Evolutionary conservation across 805 yeast species (phyloP).

Genomic region (Ogataea degrootiae): DNA sequence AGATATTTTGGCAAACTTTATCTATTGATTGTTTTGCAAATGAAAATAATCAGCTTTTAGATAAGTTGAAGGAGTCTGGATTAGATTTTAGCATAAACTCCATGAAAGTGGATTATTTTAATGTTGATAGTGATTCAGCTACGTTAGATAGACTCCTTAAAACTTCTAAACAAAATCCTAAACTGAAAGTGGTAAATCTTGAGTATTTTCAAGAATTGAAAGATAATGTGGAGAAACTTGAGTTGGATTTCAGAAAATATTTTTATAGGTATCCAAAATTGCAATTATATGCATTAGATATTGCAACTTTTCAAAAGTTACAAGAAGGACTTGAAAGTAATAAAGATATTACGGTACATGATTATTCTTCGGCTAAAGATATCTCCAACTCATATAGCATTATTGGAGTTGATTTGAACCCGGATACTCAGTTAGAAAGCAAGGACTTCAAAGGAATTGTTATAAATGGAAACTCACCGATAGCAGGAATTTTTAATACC

Average conservation of each 20-base stretch:
- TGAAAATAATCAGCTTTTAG: background rate
- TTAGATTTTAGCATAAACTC: background rate
- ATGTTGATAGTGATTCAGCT: background rate
- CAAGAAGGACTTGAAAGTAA: background rate
- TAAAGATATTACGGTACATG: background rate
- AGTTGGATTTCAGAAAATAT: background rate
- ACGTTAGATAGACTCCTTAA: background rate
- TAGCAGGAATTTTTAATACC: background rate
- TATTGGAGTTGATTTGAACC: background rate
- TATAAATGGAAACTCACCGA: background rate
- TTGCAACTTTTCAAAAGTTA: background rate
- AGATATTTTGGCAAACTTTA: no score
- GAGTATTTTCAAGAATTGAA: background rate
- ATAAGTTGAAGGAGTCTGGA: background rate
- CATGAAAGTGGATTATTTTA: background rate
- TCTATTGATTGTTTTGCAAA: background rate
- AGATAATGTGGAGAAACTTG: background rate
- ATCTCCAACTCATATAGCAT: background rate
- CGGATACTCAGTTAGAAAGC: background rate
- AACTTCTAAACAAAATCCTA: background rate
- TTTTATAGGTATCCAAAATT: background rate
- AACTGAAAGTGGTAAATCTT: background rate
- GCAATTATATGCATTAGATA: background rate
- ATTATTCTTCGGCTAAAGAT: background rate
- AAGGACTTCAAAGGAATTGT: background rate